Base-by-base conservation (phyloP, 257 asterid species). In the Linaria vulgaris region DNA sequence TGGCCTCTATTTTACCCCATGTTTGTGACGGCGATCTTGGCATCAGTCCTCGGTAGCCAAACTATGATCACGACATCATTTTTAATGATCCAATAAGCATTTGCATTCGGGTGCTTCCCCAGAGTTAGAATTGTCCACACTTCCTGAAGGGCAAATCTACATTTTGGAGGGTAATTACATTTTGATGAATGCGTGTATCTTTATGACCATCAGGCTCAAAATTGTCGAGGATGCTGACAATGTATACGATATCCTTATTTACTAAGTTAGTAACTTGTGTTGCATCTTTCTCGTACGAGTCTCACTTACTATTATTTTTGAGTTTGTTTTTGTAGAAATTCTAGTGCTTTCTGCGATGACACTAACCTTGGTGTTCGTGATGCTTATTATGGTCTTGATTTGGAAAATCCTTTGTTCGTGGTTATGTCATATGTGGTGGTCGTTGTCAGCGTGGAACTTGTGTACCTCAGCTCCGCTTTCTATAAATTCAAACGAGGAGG, bases 41-140 rank as follows among this genome's bases (percentile, higher is more conserved):
- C 96, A 6, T 87, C 96, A 0, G 78, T 86, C 50, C 82, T 89
- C 17, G 96, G 94, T 0, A 89, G 96, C 46, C 96, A 89, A 76
- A 91, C 95, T 0, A 84, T 86, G 95, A 83, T 89, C 24, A 86
- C 96, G 0, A 89, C 85, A 38, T 55, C 95, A 0, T 89, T 86
- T 41, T 63, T 90, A 0, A 84, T 86, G 3, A 62, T 88, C 9
- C 69, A 89, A 9, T 95, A 88, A 66, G 78, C 95, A 11, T 78
- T 82, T 7, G 63, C 76, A 41, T 62, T 86, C 22, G 67, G 92
- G 2, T 82, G 96, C 64, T 88, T 86, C 61, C 96, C 96, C 0
- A 76, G 95, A 38, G 90, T 88, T 7, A 82, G 76, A 57, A 85
- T 88, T 37, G 72, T 83, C 34, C 96, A 86, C 74, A 85, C 96